Base-by-base conservation (phyloP, 2,329 filamentous ascomycete species). In the Verticillium zaregamsianum region DNA sequence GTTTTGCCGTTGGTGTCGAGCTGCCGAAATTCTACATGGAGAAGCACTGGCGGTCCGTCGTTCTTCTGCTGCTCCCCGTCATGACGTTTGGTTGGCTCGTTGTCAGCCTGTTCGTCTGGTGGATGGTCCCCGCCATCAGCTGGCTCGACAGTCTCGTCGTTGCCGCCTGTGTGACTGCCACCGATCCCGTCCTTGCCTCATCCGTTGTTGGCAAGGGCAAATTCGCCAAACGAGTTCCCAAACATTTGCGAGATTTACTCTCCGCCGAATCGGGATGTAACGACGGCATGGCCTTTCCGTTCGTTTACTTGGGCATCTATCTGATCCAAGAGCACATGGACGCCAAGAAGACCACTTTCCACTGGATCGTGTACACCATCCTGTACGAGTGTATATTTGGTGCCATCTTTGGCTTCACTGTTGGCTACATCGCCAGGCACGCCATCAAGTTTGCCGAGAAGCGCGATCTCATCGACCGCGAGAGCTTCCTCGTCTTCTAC, bases 181-280 rank as follows among this genome's bases (percentile, higher is more conserved):
- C 95, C 5, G 95, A 99, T 77, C 95, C 95, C 61, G 95, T 99
- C 67, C 80, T 99, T 71, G 95, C 95, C 32, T 98, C 95, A 15
- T 99, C 95, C 17, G 95, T 99, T 60, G 95, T 99, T 59, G 95
- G 95, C 74, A 99, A 98, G 80, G 95, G 95, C 70, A 99, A 99
- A 77, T 99, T 99, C 71, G 94, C 95, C 39, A 97, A 97, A 79
- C 88, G 95, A 65, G 93, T 99, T 5, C 95, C 95, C 25, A 98
- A 97, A 80, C 95, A 99, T 87, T 80, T 99, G 78, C 86, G 95
- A 82, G 95, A 99, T 77, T 74, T 99, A 59, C 82, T 99, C 14
- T 99, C 95, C 5, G 93, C 93, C 61, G 95, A 99, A 77, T 99
- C 95, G 8, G 95, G 95, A 33, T 99, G 95, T 79, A 99, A 99